A percentile compares a stretch with the other conserved stretches of the same genome.
These are phyloP conservation scores for Tolypocladium album DNA, from an alignment of 2,329 filamentous ascomycete genomes.

Conservation along the genomic window DNA sequence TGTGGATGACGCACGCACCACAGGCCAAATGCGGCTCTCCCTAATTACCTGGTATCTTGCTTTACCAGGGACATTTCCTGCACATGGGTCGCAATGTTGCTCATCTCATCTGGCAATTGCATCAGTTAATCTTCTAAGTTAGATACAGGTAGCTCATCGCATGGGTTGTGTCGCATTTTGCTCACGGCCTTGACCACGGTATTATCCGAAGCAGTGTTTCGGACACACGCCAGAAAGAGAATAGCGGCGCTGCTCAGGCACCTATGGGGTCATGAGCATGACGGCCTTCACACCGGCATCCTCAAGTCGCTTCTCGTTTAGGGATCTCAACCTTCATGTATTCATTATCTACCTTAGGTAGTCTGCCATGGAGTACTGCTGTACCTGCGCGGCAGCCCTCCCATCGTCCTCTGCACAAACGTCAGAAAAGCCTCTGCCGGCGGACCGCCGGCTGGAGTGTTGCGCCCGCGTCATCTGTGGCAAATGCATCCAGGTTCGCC, in stretches of 20 bases:
- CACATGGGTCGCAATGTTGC: neutral
- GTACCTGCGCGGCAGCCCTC: constrained; percentile 58
- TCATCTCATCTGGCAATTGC: neutral
- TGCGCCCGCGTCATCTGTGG: constrained; percentile 64
- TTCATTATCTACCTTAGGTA: neutral
- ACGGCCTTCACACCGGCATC: neutral
- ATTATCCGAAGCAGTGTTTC: too few relatives aligned
- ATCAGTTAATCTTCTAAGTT: neutral
- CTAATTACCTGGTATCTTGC: too few relatives aligned
- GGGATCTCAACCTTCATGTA: neutral
- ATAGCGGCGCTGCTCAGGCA: too few relatives aligned
- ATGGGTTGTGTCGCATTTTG: neutral
- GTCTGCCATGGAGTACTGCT: constrained; percentile 41
- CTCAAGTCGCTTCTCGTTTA: neutral
- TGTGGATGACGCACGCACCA: neutral
- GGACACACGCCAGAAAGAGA: too few relatives aligned
- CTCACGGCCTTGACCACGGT: neutral
- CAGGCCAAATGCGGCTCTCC: neutral
- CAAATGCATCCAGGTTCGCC: constrained; percentile 51
- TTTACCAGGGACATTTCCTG: neutral
- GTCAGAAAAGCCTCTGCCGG: constrained; percentile 49
- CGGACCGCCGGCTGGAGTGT: constrained; percentile 54
- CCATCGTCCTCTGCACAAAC: constrained; percentile 39
- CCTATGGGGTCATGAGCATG: too few relatives aligned
- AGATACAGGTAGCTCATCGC: neutral